Conservation (phyloP, 441 rosid genomes). For the Croton laevigatus region DNA sequence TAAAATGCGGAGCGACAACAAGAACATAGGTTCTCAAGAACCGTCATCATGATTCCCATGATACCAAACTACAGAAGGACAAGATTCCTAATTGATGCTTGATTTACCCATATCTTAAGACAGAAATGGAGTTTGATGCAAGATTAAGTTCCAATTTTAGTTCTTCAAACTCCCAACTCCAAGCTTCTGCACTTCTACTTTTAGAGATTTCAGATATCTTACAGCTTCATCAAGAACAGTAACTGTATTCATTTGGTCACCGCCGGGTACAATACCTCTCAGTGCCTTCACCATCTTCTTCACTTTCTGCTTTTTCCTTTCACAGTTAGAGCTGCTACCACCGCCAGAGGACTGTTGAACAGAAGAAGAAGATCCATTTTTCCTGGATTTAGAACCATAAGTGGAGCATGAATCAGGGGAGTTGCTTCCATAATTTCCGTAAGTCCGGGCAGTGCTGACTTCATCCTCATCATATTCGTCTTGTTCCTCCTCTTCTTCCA, state of each 20-base stretch:
- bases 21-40: background rate
- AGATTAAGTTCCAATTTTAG: constrained; percentile 30
- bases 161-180: constrained; percentile 50
- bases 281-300: constrained; percentile 79
- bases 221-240: constrained; percentile 83
- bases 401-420: constrained; percentile 60
- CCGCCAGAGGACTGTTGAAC: constrained; percentile 35
- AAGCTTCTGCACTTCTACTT: constrained; percentile 70
- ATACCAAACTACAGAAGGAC: constrained; percentile 23
- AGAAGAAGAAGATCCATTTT: constrained; percentile 36
- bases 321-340: constrained; percentile 38
- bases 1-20: constrained; percentile 6
- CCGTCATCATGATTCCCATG: constrained; percentile 19
- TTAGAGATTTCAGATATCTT: constrained; percentile 75
- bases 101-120: constrained; percentile 1
- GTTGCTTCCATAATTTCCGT: constrained; percentile 40
- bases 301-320: constrained; percentile 59
- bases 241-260: constrained; percentile 68
- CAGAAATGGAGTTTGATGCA: background rate
- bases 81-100: constrained; percentile 10
- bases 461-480: constrained; percentile 66
- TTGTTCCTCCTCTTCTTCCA: constrained; percentile 56
- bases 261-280: constrained; percentile 75
- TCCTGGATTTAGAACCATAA: constrained; percentile 38
- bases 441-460: constrained; percentile 68